Evolutionary conservation across 768 basidiomycete species (phyloP).

Genomic region (Trametes gibbosa): DNA sequence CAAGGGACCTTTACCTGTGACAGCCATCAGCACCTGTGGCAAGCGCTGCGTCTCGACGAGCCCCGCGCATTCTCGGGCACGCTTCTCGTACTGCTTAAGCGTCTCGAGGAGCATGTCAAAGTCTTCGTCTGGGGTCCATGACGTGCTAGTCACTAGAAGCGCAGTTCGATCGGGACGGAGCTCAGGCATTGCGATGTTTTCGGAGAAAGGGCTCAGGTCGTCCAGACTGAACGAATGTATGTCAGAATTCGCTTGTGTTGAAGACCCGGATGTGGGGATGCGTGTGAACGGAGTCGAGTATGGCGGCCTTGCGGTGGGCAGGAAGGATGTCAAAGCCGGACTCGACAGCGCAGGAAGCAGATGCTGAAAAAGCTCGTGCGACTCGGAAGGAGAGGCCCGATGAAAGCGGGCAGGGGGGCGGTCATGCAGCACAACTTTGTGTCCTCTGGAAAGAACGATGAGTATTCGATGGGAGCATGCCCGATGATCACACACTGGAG

Average conservation of each 20-base stretch:
- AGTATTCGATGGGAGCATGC: neutral
- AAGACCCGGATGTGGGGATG: slow-evolving; percentile 29
- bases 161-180: slow-evolving; percentile 76
- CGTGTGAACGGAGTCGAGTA: slow-evolving; percentile 65
- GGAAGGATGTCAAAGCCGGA: slow-evolving; percentile 44
- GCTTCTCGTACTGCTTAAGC: slow-evolving; percentile 64
- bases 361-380: slow-evolving; percentile 69
- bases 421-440: slow-evolving; percentile 80
- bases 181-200: slow-evolving; percentile 37
- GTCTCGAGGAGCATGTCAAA: slow-evolving; percentile 82
- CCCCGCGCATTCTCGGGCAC: slow-evolving; percentile 38
- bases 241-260: neutral
- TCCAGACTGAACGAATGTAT: neutral
- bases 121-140: slow-evolving; percentile 98
- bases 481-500: slow-evolving; percentile 54
- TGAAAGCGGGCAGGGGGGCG: slow-evolving; percentile 87
- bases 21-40: slow-evolving; percentile 77
- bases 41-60: slow-evolving; percentile 31
- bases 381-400: slow-evolving; percentile 62
- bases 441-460: slow-evolving; percentile 52
- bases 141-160: slow-evolving; percentile 86
- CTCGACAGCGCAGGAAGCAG: slow-evolving; percentile 51
- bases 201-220: slow-evolving; percentile 17
- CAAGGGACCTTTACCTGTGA: slow-evolving; percentile 90
- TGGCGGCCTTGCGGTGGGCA: slow-evolving; percentile 51